Base-by-base conservation (phyloP, 139 green algal genomes). In the Chlamydomonas asymmetrica region DNA sequence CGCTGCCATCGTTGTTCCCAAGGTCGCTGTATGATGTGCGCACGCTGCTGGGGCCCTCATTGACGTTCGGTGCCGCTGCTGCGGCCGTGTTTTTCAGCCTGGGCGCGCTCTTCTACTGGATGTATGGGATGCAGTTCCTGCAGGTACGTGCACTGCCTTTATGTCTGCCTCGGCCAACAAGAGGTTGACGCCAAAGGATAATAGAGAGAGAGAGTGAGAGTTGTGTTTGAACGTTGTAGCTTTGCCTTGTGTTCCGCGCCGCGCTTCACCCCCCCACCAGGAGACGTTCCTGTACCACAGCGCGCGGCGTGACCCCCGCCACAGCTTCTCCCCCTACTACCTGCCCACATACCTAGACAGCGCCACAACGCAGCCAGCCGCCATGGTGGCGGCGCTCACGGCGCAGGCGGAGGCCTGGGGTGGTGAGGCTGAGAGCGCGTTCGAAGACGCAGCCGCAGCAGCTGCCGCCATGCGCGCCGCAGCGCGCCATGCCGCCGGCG, bases 291-390 rank as follows among this genome's bases (percentile, higher is more conserved):
- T 97, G 49, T 93, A 98, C 80, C 95, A 98, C 52, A 39, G 88
- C 2, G 52, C 13, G 0, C 85, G 95, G 0, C 80, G 82, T 0
- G 95, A 98, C 70, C 95, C 88, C 0, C 72, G 94, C 29, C 95
- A 98, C 88, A 98, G 96, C 85, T 98, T 98, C 75, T 94, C 94
- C 5, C 76, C 90, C 6, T 90, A 94, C 64, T 98, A 93, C 68
- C 95, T 94, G 70, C 77, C 82, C 4, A 84, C 91, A 4, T 98
- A 98, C 81, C 67, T 98, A 18, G 23, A 63, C 43, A 84, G 18
- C 18, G 45, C 45, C 45, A 52, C 45, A 13, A 52, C 13, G 13
- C 45, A 52, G 45, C 13, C 13, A 52, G 13, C 45, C 45, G 45
- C 45, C 45, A 52, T 52, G 45, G 18, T 52, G 45, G 13, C 13